Evolutionary conservation across 371 early-diverging fungal species (phyloP), one percentile per base, ranked within the genome.

Genomic region (Rhizomucor miehei): DNA sequence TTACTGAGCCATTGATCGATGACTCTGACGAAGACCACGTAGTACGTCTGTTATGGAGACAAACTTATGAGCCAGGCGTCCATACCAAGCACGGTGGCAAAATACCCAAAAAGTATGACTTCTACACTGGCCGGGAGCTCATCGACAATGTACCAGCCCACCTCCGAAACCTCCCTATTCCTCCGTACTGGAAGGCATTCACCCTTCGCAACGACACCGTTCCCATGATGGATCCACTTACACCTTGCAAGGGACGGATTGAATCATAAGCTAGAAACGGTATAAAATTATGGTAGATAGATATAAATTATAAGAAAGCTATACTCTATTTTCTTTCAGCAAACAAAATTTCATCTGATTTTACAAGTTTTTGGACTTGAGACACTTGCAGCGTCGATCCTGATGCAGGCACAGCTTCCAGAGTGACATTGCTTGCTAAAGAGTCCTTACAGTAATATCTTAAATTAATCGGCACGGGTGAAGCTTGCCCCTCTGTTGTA

Each of bases 151-250:
- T 70, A 2, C 75, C 75, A 16, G 65, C 65, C 25, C 59, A 64
- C 21, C 47, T 71, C 5, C 71, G 72, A 20, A 52, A 69, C 19
- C 45, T 75, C 19, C 45, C 52, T 13, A 63, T 75, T 25, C 75
- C 71, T 11, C 10, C 45, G 1, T 71, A 44, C 49, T 75, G 71
- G 75, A 68, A 65, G 46, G 75, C 59, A 4, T 75, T 71, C 21
- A 61, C 59, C 1, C 64, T 75, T 11, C 60, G 53, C 38, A 71
- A 69, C 37, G 51, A 69, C 35, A 66, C 71, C 0, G 41, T 63
- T 10, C 63, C 69, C 6, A 71, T 71, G 75, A 34, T 66, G 37
- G 45, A 56, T 6, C 75, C 75, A 1, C 19, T 23, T n/a, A 40
- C 45, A 12, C 45, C 55, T 0, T 64, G 64, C 48, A 43, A 43